Evolutionary conservation across 768 basidiomycete species (phyloP), one percentile per base, ranked within the genome.

Genomic region (Pluteus cervinus): DNA sequence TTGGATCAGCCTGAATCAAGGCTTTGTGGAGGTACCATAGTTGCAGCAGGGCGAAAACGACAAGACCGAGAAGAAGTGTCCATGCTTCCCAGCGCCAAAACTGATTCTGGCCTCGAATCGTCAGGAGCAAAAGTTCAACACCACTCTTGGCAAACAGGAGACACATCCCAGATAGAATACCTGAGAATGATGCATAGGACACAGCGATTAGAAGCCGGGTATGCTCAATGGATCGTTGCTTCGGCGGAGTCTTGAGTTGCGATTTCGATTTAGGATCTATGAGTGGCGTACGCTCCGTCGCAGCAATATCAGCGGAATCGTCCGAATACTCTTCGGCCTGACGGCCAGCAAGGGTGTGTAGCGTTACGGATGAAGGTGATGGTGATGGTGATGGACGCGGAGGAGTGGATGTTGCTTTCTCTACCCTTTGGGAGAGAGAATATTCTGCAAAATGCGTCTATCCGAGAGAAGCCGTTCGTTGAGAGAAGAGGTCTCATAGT

Each of bases 61-160:
- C 69, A 11, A 96, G 63, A 1, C 81, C 81, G 15, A 79, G 59
- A 3, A 92, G 65, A 15, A 96, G 71, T 23, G 81, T 63, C 90
- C 90, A 96, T 1, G 83, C 68, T 58, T 88, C 73, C 85, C 85
- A 88, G 37, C 79, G 63, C 75, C 77, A 81, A 51, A 86, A 89
- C 58, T 91, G 87, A 50, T 88, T 88, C 24, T 80, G 56, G 6
- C 85, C 86, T 4, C 70, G 60, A 17, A 90, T 45, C 0, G 89
- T 90, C 23, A 92, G 62, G 40, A 97, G 62, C 6, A 94, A 66
- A 7, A 97, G 67, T 59, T 94, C 90, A 8, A 92, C 86, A 3
- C 88, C 91, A 42, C 88, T 88, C 65, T 97, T 97, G 11, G 92
- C 92, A 45, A 94, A 87, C 11, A 97, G 68, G 17, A 97, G 65